A percentile compares a stretch with the other conserved stretches of the same genome.
These are phyloP conservation scores for Myxozyma mucilagina DNA, from an alignment of 805 yeast genomes.

Conservation along the genomic window DNA sequence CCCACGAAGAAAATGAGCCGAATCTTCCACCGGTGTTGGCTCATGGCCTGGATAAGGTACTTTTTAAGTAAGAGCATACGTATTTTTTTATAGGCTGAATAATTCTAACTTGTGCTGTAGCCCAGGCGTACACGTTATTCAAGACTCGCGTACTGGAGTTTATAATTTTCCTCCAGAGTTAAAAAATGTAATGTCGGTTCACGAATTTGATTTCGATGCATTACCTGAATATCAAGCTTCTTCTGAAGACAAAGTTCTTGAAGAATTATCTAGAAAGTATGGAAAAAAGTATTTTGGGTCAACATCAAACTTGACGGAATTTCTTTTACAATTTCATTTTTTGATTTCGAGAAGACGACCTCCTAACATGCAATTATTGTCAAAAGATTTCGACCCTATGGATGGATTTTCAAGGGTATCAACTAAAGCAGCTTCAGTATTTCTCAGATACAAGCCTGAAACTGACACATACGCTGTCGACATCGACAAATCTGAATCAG, in stretches of 20 bases:
- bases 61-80: conserved; percentile 45
- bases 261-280: conserved; percentile 48
- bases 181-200: conserved; percentile 58
- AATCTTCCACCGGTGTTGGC: conserved; percentile 47
- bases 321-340: conserved; percentile 72
- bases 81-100: neutral
- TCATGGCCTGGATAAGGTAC: conserved; percentile 66
- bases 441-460: conserved; percentile 51
- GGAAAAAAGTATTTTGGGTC: conserved; percentile 61
- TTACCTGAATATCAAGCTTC: conserved; percentile 64
- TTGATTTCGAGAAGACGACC: conserved; percentile 63
- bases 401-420: conserved; percentile 48
- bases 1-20: neutral
- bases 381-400: neutral
- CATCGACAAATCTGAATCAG: conserved; percentile 64
- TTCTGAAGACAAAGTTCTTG: conserved; percentile 59
- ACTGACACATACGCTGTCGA: conserved; percentile 61
- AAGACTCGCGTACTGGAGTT: conserved; percentile 74
- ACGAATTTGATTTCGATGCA: conserved; percentile 63
- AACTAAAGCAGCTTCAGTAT: conserved; percentile 54
- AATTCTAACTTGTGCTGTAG: conserved; percentile 38
- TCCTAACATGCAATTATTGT: conserved; percentile 40
- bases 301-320: conserved; percentile 83
- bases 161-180: conserved; percentile 67
- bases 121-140: conserved; percentile 75